Evolutionary conservation across 495 filamentous ascomycete genomes (phyloP).

Genomic region (Neurospora tetraspora): DNA sequence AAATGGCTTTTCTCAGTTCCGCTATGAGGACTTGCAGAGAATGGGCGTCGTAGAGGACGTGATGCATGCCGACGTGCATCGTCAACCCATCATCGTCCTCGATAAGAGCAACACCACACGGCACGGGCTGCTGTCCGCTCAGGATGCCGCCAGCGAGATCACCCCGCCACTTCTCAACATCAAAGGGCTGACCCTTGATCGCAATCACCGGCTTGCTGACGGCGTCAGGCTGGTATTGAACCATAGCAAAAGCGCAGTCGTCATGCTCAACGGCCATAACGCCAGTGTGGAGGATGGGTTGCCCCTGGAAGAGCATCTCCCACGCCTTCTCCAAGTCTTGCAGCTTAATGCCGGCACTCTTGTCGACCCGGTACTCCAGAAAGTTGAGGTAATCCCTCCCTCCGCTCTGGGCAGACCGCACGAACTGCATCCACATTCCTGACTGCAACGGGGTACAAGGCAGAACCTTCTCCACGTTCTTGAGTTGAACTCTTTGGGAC

Average conservation of each 20-base stretch:
- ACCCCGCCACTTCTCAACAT: constrained; percentile 22
- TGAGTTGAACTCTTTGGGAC: neutral
- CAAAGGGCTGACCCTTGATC: constrained; percentile 7
- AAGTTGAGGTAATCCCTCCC: constrained; percentile 56
- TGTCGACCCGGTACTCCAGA: constrained; percentile 33
- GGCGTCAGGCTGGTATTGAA: constrained; percentile 34
- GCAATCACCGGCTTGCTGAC: neutral
- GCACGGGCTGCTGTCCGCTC: constrained; percentile 4
- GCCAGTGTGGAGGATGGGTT: constrained; percentile 65
- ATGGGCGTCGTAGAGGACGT: constrained; percentile 72
- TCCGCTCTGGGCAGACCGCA: constrained; percentile 29
- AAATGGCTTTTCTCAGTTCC: constrained; percentile 33
- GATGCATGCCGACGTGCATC: constrained; percentile 45
- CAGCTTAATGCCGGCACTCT: neutral
- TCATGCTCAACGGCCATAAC: constrained; percentile 52
- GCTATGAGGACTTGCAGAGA: constrained; percentile 51
- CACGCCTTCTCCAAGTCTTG: constrained; percentile 43
- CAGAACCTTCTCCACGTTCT: constrained; percentile 33
- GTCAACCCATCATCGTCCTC: constrained; percentile 19
- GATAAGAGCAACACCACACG: constrained; percentile 23
- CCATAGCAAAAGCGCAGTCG: constrained; percentile 54
- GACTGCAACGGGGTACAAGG: constrained; percentile 58
- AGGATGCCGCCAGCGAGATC: constrained; percentile 6
- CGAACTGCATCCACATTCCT: constrained; percentile 53
- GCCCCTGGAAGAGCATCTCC: constrained; percentile 35